Percentiles rank a stretch among this genome's conserved stretches.
phyloP scores from a whole-genome alignment of 805 yeast genomes.

The Priceomyces medius region DNA sequence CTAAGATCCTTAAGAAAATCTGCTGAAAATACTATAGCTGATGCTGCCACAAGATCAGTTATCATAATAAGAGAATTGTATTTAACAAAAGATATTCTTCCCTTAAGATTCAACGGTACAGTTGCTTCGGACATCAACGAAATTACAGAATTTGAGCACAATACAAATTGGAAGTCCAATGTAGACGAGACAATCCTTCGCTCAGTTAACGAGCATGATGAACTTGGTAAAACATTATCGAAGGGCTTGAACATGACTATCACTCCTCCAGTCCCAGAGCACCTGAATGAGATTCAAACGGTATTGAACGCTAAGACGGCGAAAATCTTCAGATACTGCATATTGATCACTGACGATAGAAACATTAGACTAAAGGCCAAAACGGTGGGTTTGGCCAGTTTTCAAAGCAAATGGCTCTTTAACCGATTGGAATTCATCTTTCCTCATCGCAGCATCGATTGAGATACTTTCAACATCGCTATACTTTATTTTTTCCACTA shows the following conservation, averaged over 20 bases:
- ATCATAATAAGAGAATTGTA: conserved; percentile 69
- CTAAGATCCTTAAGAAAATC: conserved; percentile 68
- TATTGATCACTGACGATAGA: conserved; percentile 70
- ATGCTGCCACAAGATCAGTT: conserved; percentile 79
- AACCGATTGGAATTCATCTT: conserved; percentile 46
- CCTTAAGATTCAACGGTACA: conserved; percentile 68
- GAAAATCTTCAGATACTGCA: conserved; percentile 51
- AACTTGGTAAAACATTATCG: conserved; percentile 36
- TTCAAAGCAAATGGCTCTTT: conserved; percentile 62
- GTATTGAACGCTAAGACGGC: conserved; percentile 37
- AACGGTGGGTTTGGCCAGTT: conserved; percentile 52
- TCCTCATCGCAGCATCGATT: conserved; percentile 55
- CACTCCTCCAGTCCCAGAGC: conserved; percentile 6
- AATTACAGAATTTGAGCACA: conserved; percentile 70
- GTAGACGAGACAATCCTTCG: conserved; percentile 69
- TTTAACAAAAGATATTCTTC: conserved; percentile 52
- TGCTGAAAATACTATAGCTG: conserved; percentile 69
- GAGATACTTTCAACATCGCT: conserved; percentile 2
- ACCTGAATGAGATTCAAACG: conserved; percentile 3
- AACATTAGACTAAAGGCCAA: conserved; percentile 69
- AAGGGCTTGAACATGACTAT: conserved; percentile 37
- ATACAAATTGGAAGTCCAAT: conserved; percentile 67
- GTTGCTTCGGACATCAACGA: conserved; percentile 68
- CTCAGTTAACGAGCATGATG: conserved; percentile 45
- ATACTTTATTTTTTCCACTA: background rate